Evolutionary conservation across 345 rosid genomes (phyloP), one percentile per base, ranked within the genome.

Genomic region (Eucalyptus polybractea): DNA sequence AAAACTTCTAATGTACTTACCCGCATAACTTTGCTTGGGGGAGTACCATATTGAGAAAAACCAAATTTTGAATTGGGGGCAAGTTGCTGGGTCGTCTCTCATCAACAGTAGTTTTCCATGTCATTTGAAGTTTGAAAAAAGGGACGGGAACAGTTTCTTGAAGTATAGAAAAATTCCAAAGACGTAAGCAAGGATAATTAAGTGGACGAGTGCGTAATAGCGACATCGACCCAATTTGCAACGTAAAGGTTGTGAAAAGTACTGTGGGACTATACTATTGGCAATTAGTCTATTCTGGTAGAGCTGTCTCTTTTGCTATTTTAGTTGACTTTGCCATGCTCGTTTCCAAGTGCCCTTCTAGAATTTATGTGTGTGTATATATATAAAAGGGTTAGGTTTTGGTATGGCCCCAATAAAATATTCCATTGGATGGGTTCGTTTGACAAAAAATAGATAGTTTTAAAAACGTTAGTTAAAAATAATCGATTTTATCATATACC

Each of bases 381-480:
- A 11, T 60, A 60, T 60, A 27, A 3, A 76, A 4, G 42, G 12
- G 47, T 40, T 37, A 37, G 83, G 83, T 40, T 40, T 37, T 76
- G 83, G 44, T 40, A 76, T 13, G 42, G 33, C 21, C 76, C 37
- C 37, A 7, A 65, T n/a, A n/a, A 65, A n/a, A 65, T 65, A 29
- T 29, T 65, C 19, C 40, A 15, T n/a, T 7, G 21, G 40, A 7
- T 76, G 8, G 2, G 8, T 76, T 40, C 12, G 27, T 76, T 10
- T 21, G 0, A 8, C 16, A 2, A 11, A 40, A 40, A 37, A 76
- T 11, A 6, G 1, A 40, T 21, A 1, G 2, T 11, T 76, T 76
- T 37, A 7, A 76, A 76, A 76, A 21, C 1, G 10, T 37, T 76
- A 21, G 2, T 2, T 21, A 2, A 6, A 40, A 37, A 76, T 11